Conservation (phyloP, 148 eudicot species). For the Tetragonia tetragonoides region DNA sequence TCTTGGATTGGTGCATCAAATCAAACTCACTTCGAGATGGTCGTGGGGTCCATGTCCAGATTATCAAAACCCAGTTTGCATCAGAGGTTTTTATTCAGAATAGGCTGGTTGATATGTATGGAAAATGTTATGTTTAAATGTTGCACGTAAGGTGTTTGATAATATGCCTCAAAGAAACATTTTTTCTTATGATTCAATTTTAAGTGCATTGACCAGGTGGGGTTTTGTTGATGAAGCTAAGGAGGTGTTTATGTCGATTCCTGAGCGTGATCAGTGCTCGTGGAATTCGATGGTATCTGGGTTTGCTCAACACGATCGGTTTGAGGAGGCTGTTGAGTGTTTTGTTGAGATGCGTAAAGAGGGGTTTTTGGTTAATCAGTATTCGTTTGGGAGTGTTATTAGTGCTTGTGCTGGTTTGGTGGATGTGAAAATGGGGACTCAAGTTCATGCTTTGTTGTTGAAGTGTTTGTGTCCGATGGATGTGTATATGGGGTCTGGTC, state of each 20-base stretch:
- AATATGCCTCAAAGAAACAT: constrained; percentile 59
- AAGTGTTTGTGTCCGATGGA: constrained; percentile 44
- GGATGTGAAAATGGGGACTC: constrained; percentile 51
- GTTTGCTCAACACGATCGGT: constrained; percentile 62
- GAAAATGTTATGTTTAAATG: constrained; percentile 44
- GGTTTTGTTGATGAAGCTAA: constrained; percentile 59
- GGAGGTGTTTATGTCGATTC: constrained; percentile 42
- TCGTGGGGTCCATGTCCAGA: constrained; percentile 49
- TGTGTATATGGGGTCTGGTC: constrained; percentile 84
- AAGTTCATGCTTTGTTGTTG: constrained; percentile 58
- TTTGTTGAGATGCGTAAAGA: constrained; percentile 63
- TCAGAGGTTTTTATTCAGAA: constrained; percentile 69
- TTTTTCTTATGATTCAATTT: constrained; percentile 60
- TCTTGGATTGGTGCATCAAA: constrained; percentile 54
- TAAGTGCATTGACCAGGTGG: constrained; percentile 38
- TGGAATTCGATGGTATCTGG: constrained; percentile 85
- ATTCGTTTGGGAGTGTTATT: constrained; percentile 72
- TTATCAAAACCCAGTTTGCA: constrained; percentile 57
- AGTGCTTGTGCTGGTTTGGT: constrained; percentile 76
- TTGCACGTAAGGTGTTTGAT: constrained; percentile 68
- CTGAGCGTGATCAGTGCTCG: constrained; percentile 80
- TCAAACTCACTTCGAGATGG: constrained; percentile 49
- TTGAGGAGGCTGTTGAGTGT: constrained; percentile 49
- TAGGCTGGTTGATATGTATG: constrained; percentile 66
- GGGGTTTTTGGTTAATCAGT: constrained; percentile 55